Percentiles rank a stretch among this genome's conserved stretches.
Evolutionary conservation across 2,329 filamentous ascomycete species (phyloP).

Genomic region (Botryosphaeria agaves): DNA sequence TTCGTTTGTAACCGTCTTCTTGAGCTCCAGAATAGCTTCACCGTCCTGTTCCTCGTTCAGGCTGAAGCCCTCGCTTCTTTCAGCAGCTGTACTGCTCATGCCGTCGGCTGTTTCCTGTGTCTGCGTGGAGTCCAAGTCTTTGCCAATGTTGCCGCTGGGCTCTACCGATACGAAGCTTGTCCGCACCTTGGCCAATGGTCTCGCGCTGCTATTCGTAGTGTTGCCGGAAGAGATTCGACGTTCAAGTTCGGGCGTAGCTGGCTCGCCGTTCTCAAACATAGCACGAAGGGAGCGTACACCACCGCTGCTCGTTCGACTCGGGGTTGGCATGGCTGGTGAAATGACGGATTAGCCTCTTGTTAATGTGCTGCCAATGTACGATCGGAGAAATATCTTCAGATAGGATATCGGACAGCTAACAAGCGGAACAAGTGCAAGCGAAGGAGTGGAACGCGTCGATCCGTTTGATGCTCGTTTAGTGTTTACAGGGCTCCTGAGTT

Average conservation of each 20-base stretch:
- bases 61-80: constrained; percentile 25
- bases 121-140: constrained; percentile 6
- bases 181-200: constrained; percentile 24
- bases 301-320: constrained; percentile 8
- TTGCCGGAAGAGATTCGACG: constrained; percentile 24
- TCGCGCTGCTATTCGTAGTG: constrained; percentile 7
- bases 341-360: too few relatives aligned
- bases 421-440: too few relatives aligned
- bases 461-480: too few relatives aligned
- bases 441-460: too few relatives aligned
- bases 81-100: constrained; percentile 11
- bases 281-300: constrained; percentile 31
- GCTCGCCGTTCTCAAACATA: constrained; percentile 28
- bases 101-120: constrained; percentile 6
- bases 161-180: constrained; percentile 31
- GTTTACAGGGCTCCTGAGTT: too few relatives aligned
- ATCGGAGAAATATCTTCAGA: too few relatives aligned
- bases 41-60: constrained; percentile 17
- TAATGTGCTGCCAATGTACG: too few relatives aligned
- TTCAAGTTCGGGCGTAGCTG: constrained; percentile 22
- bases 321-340: too few relatives aligned
- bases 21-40: constrained; percentile 17
- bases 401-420: too few relatives aligned
- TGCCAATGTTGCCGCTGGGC: constrained; percentile 4
- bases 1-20: constrained; percentile 22